Percentiles rank a stretch among this genome's conserved stretches.
phyloP scores from a whole-genome alignment of 768 basidiomycete species.

The Russula vinacea region DNA sequence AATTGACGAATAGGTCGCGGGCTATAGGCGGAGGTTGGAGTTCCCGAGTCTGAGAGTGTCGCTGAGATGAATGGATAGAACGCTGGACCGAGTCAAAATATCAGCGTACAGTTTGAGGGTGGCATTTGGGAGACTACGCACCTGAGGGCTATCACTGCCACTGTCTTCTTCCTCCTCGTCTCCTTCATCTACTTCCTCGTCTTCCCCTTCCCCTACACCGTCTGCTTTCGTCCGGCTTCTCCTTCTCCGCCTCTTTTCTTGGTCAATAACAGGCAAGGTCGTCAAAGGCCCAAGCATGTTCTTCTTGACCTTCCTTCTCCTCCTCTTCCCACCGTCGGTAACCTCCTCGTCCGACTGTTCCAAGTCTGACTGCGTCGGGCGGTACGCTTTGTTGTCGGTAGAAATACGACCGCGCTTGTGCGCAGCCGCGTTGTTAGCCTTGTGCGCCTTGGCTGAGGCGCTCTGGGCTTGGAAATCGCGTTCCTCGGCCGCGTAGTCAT shows the following conservation, averaged over 20 bases:
- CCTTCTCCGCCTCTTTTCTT: constrained; percentile 59
- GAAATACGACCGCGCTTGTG: constrained; percentile 64
- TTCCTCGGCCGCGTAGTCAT: constrained; percentile 79
- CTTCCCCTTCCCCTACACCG: background rate
- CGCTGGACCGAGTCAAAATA: constrained; percentile 17
- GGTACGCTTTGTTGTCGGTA: constrained; percentile 78
- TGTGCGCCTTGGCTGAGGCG: constrained; percentile 32
- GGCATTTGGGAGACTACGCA: constrained; percentile 31
- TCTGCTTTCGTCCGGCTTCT: constrained; percentile 40
- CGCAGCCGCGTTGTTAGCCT: constrained; percentile 33
- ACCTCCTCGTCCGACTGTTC: constrained; percentile 62
- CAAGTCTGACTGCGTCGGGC: constrained; percentile 59
- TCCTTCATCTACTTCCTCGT: background rate
- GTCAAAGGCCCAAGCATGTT: constrained; percentile 55
- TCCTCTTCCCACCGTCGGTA: constrained; percentile 50
- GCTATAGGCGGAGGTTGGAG: constrained; percentile 39
- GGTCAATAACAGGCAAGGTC: constrained; percentile 62
- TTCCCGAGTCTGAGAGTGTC: constrained; percentile 27
- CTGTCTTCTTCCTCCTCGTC: constrained; percentile 47
- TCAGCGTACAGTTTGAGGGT: constrained; percentile 13
- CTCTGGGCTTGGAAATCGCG: constrained; percentile 47
- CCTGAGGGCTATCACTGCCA: constrained; percentile 48
- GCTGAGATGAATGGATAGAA: constrained; percentile 30
- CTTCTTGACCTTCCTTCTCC: constrained; percentile 49
- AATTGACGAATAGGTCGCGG: constrained; percentile 43